Evolutionary conservation across 352 stramenopile genomes (phyloP).

Genomic region (Globisporangium radiosum): DNA sequence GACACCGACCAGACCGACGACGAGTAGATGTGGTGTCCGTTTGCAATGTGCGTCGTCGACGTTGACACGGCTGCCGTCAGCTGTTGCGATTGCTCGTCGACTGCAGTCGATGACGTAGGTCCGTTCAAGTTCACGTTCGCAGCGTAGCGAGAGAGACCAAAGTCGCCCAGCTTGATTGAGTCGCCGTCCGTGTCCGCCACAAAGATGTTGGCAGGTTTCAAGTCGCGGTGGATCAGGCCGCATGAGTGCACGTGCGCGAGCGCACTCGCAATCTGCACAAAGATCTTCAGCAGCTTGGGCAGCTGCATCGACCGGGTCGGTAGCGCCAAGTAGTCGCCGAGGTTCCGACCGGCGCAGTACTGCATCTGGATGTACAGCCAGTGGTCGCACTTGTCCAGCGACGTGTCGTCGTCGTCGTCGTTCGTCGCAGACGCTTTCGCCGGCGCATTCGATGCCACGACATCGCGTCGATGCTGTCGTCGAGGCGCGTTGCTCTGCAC

Average conservation of each 20-base stretch:
- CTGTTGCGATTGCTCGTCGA: slow-evolving; percentile 17
- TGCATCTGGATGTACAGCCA: slow-evolving; percentile 93
- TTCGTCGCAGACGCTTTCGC: slow-evolving; percentile 15
- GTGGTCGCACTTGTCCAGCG: slow-evolving; percentile 66
- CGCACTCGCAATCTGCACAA: slow-evolving; percentile 86
- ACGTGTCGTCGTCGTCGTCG: slow-evolving; percentile 38
- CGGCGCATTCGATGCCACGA: slow-evolving; percentile 9
- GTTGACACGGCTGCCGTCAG: slow-evolving; percentile 6
- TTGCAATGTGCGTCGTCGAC: slow-evolving; percentile 7
- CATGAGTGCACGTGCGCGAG: slow-evolving; percentile 88
- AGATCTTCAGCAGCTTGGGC: slow-evolving; percentile 77
- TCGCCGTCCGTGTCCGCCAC: slow-evolving; percentile 78
- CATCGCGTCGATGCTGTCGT: slow-evolving; percentile 3
- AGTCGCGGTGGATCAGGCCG: slow-evolving; percentile 87
- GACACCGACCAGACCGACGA: slow-evolving; percentile 53
- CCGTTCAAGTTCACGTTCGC: slow-evolving; percentile 68
- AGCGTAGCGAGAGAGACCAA: slow-evolving; percentile 82
- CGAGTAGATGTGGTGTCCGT: slow-evolving; percentile 23
- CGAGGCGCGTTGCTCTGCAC: slow-evolving; percentile 14
- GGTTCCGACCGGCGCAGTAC: slow-evolving; percentile 81
- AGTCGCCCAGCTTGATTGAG: slow-evolving; percentile 88
- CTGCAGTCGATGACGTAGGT: slow-evolving; percentile 11
- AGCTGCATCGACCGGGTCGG: slow-evolving; percentile 68
- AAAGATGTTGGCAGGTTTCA: slow-evolving; percentile 92
- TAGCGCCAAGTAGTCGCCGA: slow-evolving; percentile 78